These are phyloP conservation scores for Aspergillus uvarum DNA, from an alignment of 2,329 filamentous ascomycete species.

Conservation along the genomic window DNA sequence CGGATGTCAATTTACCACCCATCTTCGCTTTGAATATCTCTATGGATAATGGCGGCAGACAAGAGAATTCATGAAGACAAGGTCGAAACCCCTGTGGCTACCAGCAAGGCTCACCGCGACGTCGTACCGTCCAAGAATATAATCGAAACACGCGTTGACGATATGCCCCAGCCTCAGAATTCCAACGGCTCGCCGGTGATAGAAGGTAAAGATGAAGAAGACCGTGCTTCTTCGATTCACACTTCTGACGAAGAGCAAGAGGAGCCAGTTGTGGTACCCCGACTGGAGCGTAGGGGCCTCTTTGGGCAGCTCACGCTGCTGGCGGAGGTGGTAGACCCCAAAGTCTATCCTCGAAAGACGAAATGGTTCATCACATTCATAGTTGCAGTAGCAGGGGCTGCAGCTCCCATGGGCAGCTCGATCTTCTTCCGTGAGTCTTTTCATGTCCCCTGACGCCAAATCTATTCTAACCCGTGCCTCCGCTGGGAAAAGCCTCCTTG, in stretches of 20 bases:
- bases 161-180: slow-evolving; percentile 18
- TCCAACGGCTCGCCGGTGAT: slow-evolving; percentile 16
- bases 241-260: slow-evolving; percentile 27
- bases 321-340: slow-evolving; percentile 75
- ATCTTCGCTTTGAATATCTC: neutral
- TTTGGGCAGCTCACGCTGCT: slow-evolving; percentile 69
- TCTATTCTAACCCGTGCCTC: neutral
- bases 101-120: neutral
- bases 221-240: slow-evolving; percentile 13
- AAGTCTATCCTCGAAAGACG: slow-evolving; percentile 67
- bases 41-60: neutral
- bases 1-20: neutral
- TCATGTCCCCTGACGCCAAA: neutral
- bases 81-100: neutral
- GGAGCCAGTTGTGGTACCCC: slow-evolving; percentile 50
- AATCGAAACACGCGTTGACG: neutral
- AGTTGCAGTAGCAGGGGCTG: slow-evolving; percentile 72
- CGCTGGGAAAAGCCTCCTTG: slow-evolving; percentile 60
- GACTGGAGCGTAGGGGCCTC: slow-evolving; percentile 65
- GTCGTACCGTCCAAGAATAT: neutral
- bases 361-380: slow-evolving; percentile 86
- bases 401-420: slow-evolving; percentile 77
- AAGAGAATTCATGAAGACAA: neutral
- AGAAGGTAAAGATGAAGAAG: slow-evolving; percentile 22
- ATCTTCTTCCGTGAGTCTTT: slow-evolving; percentile 72